Base-by-base conservation (phyloP, 768 basidiomycete species). In the Solioccasus polychromus region DNA sequence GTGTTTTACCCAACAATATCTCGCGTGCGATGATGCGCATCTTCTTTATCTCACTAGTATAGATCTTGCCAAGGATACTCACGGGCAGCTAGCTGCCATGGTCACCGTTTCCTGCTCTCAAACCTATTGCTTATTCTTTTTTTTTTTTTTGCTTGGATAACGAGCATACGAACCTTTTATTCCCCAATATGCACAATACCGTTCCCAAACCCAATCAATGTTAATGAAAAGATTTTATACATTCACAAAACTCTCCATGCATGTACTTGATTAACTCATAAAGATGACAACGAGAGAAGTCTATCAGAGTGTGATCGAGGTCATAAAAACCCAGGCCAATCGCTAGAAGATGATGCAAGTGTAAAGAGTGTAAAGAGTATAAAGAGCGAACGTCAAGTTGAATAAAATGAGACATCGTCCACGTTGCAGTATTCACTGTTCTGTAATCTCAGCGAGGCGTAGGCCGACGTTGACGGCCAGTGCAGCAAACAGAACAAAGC, bases 381-480 rank as follows among this genome's bases (percentile, higher is more conserved):
- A n/a, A n/a, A n/a, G n/a, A n/a, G n/a, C n/a, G n/a, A n/a, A n/a
- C n/a, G n/a, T n/a, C n/a, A n/a, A n/a, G n/a, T n/a, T n/a, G n/a
- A n/a, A 6, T 17, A 6, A 20, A 24, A n/a, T 8, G 8, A 2
- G 17, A 22, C 9, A 8, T 12, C 3, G 26, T 35, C 30, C 31
- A 23, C 10, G 10, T 10, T 3, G 5, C 12, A 26, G 17, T 20
- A 5, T 34, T 61, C 39, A 57, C 5, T 45, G 24, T 15, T 36
- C 26, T 5, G 5, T 37, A 74, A 85, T 74, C 63, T 88, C 81
- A 11, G 73, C 64, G 44, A 82, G 55, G 45, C 89, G 71, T 55
- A 92, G 64, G 18, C 75, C 85, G 52, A 94, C 77, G 60, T 94
- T 94, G 51, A 83, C 78, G 18, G 76, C 75, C 41, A 93, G 66